Base-by-base conservation (phyloP, 495 filamentous ascomycete species). In the Penicillium psychrofluorescens region DNA sequence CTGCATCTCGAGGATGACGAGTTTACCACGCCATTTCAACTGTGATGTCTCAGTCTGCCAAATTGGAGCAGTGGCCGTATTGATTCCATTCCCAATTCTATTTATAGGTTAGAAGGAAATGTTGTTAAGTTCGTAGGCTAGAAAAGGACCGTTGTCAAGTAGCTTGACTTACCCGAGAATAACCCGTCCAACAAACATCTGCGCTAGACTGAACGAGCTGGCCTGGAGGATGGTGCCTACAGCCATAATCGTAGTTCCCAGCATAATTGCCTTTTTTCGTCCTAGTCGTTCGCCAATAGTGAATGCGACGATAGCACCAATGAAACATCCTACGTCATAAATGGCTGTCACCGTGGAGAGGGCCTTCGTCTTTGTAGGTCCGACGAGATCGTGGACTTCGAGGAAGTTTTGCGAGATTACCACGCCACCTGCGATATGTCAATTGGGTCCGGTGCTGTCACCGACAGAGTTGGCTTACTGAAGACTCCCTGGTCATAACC, bases 151-250 rank as follows among this genome's bases (percentile, higher is more conserved):
- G 22, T 4, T 22, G 22, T 22, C 22, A 6, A 22, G 4, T 22
- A 4, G 22, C 22, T 22, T 22, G 2, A 44, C 48, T 46, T 36
- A 59, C 55, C 75, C 53, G 31, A 66, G 64, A 2, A 83, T 57
- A 29, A 79, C 69, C 35, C 79, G 70, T 1, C 77, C 82, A 15
- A 83, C 70, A 47, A 86, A 78, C 69, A 85, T 83, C 49, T 83
- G 80, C 4, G 72, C 51, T 11, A 79, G 49, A 36, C 70, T 72
- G 49, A 71, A 83, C 0, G 80, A 68, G 4, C 68, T 58, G 6
- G 76, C 71, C 45, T 85, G 79, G 8, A 84, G 67, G 29, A 83
- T 67, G 4, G 77, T 71, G 1, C 79, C 80, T 16, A 84, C 55
- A 16, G 63, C 66, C 78, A 84, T 83, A 31, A 83, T 76, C 0